A percentile compares a stretch with the other conserved stretches of the same genome.
Evolutionary conservation across 345 rosid species (phyloP).

Genomic region (Physaria fendleri): DNA sequence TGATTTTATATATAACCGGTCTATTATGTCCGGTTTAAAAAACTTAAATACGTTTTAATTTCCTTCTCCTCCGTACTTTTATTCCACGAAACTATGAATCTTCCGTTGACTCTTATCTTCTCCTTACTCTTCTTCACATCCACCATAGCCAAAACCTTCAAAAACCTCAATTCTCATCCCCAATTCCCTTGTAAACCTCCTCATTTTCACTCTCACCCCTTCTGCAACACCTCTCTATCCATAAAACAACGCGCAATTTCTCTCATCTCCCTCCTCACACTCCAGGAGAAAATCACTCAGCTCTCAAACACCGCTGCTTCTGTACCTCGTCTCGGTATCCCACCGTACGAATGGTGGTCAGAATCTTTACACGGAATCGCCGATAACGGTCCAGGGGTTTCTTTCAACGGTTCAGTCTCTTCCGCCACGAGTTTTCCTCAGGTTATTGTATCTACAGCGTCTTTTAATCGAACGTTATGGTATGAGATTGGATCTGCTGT

Average conservation of each 20-base stretch:
- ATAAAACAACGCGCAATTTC: conserved; percentile 46
- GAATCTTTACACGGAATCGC: conserved; percentile 91
- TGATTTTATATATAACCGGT: not conserved
- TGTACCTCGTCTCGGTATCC: conserved; percentile 73
- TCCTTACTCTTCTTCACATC: conserved; percentile 17
- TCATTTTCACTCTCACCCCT: conserved; percentile 38
- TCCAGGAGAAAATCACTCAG: conserved; percentile 61
- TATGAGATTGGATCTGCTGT: conserved; percentile 57
- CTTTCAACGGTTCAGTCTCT: conserved; percentile 57
- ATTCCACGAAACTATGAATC: conserved; percentile 6
- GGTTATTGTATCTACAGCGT: conserved; percentile 58
- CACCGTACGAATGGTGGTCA: conserved; percentile 92
- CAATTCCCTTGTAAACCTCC: conserved; percentile 61
- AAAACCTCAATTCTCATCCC: conserved; percentile 14
- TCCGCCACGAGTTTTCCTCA: conserved; percentile 86
- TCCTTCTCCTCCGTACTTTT: not conserved
- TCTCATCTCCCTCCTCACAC: conserved; percentile 63
- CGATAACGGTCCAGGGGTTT: conserved; percentile 77
- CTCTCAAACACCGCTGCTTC: conserved; percentile 66
- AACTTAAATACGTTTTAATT: not conserved
- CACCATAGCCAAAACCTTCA: conserved; percentile 23
- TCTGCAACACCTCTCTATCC: conserved; percentile 68
- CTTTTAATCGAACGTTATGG: conserved; percentile 83
- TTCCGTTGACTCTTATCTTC: conserved; percentile 6
- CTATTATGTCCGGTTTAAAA: not conserved